Evolutionary conservation across 306 rosid genomes (phyloP).

Genomic region (Prunus persica): Prunus_persica_NCBIv2 NC_034009.1:37161001-37161500

Average conservation of each 20-base stretch:
- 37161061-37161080: constrained; percentile 42
- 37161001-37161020: constrained; percentile 31
- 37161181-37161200: constrained; percentile 60
- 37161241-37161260: constrained; percentile 58
- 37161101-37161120: not conserved
- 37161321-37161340: constrained; percentile 47
- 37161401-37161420: constrained; percentile 29
- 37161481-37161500: constrained; percentile 58
- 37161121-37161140: too few species aligned
- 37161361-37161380: constrained; percentile 29
- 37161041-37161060: constrained; percentile 41
- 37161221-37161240: constrained; percentile 45
- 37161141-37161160: constrained; percentile 29
- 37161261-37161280: constrained; percentile 44
- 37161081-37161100: too few species aligned
- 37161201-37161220: constrained; percentile 54
- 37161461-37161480: constrained; percentile 59
- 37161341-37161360: constrained; percentile 50
- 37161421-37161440: constrained; percentile 48
- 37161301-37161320: constrained; percentile 42
- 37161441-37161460: constrained; percentile 53
- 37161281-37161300: constrained; percentile 41
- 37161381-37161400: constrained; percentile 33
- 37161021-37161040: constrained; percentile 50
- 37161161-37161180: constrained; percentile 37